Evolutionary conservation across 2,329 filamentous ascomycete species (phyloP), one percentile per base, ranked within the genome.

Genomic region (Colletotrichum magnum): DNA sequence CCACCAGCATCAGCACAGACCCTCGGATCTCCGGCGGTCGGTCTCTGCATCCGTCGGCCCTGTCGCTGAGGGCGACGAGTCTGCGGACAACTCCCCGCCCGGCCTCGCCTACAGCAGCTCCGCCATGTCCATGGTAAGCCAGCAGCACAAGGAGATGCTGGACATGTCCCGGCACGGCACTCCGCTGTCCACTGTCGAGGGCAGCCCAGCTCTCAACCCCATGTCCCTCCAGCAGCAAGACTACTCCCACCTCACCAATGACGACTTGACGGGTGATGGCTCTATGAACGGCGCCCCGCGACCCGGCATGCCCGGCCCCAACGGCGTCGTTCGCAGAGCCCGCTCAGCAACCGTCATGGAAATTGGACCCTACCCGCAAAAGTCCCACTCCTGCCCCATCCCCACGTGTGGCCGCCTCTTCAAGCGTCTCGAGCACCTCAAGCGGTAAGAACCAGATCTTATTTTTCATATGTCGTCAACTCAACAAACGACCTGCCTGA

Each of bases 371-470:
- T 98, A 98, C 79, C 94, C 96, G 59, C 94, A 97, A 79, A 99
- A 99, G 83, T 97, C 95, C 48, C 96, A 99, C 83, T 98, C 95
- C 2, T 99, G 96, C 85, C 96, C 96, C n/a, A 99, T 99, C 77
- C 96, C 96, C 32, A 97, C 95, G 64, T 99, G 96, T 80, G 96
- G 96, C 63, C 92, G 96, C 77, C 89, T 98, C 71, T 99, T 99
- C 89, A 99, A 99, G 91, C 92, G 96, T 82, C 90, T 99, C 86
- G 96, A 99, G 86, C 96, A 99, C 85, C 90, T 99, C 78, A 99
- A 99, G 89, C 92, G 95, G 94, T 97, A 94, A 90, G 93, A 86
- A 78, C 77, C 74, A 65, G 50, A 76, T 75, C 71, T 77, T 77
- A 79, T 73, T 79, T 53, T 82, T 80, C 74, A 73, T 77, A 82